Percentiles rank a stretch among this genome's conserved stretches.
phyloP scores from a whole-genome alignment of 2,329 filamentous ascomycete genomes.

The Whalleya microplaca region DNA sequence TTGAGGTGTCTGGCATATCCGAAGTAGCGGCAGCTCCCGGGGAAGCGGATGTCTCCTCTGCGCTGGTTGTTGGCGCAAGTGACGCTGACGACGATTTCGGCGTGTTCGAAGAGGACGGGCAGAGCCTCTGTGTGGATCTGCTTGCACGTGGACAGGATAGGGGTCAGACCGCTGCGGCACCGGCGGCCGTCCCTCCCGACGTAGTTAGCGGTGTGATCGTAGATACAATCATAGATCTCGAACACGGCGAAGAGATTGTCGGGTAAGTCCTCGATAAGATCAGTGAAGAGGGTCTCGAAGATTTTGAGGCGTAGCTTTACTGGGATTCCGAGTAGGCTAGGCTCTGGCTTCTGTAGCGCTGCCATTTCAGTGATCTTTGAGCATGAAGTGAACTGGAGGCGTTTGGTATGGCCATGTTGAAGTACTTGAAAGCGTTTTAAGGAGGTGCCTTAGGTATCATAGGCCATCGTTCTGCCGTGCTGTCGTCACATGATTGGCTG shows the following conservation, averaged over 20 bases:
- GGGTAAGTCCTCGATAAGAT: slow-evolving; percentile 15
- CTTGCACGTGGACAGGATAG: slow-evolving; percentile 14
- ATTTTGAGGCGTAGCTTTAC: slow-evolving; percentile 14
- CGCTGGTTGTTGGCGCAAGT: background rate
- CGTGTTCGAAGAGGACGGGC: slow-evolving; percentile 7
- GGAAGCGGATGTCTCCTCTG: background rate
- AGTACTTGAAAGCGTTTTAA: too few species aligned
- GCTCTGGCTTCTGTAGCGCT: background rate
- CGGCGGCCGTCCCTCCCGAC: slow-evolving; percentile 16
- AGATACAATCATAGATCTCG: slow-evolving; percentile 12
- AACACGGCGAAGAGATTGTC: slow-evolving; percentile 19
- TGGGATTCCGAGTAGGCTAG: background rate
- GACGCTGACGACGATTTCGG: slow-evolving; percentile 15
- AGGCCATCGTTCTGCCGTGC: too few species aligned
- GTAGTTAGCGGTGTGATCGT: slow-evolving; percentile 12
- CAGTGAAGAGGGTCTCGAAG: slow-evolving; percentile 11
- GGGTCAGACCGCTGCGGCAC: slow-evolving; percentile 11
- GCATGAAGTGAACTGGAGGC: background rate
- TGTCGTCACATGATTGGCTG: background rate
- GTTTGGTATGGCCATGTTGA: background rate
- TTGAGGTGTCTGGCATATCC: background rate
- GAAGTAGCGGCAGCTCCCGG: background rate
- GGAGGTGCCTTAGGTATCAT: background rate
- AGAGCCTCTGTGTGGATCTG: slow-evolving; percentile 15
- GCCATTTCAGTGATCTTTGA: background rate